Evolutionary conservation across 1,139 yeast genomes (phyloP).

Genomic region (Candida frijolesensis): DNA sequence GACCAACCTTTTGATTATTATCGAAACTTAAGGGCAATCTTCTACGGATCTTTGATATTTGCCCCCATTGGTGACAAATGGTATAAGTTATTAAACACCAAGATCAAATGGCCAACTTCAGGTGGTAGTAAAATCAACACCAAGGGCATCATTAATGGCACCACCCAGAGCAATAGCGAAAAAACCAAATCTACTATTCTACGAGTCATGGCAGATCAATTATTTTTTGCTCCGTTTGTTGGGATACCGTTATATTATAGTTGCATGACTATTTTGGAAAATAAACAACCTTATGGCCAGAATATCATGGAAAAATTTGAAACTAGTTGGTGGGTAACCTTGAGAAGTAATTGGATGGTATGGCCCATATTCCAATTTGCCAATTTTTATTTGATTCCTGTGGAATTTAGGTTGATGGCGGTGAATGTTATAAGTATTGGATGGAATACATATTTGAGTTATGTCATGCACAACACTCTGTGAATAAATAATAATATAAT

Average conservation of each 20-base stretch:
- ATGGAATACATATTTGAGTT: slow-evolving; percentile 83
- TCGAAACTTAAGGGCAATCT: slow-evolving; percentile 37
- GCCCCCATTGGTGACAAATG: slow-evolving; percentile 48
- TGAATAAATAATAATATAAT: background rate
- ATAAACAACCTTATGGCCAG: slow-evolving; percentile 27
- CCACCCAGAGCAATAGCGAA: too few species aligned
- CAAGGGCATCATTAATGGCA: too few species aligned
- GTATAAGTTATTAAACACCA: slow-evolving; percentile 33
- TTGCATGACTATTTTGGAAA: slow-evolving; percentile 67
- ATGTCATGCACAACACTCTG: slow-evolving; percentile 21
- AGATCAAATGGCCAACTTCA: slow-evolving; percentile 18
- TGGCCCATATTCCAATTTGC: slow-evolving; percentile 84
- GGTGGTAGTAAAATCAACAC: background rate
- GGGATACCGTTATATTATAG: slow-evolving; percentile 67
- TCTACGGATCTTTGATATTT: slow-evolving; percentile 40
- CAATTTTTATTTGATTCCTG: slow-evolving; percentile 74
- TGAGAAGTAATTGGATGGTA: slow-evolving; percentile 73
- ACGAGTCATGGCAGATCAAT: slow-evolving; percentile 72
- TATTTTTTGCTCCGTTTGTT: slow-evolving; percentile 73
- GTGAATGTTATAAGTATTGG: slow-evolving; percentile 75
- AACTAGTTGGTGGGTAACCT: slow-evolving; percentile 59
- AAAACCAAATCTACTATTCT: slow-evolving; percentile 28
- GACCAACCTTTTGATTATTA: slow-evolving; percentile 27
- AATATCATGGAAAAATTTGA: slow-evolving; percentile 39
- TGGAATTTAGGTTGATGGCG: slow-evolving; percentile 62